Percentiles rank a stretch among this genome's conserved stretches.
Conservation (phyloP, 345 rosid genomes). For the Lenwebbia sp. region DNA sequence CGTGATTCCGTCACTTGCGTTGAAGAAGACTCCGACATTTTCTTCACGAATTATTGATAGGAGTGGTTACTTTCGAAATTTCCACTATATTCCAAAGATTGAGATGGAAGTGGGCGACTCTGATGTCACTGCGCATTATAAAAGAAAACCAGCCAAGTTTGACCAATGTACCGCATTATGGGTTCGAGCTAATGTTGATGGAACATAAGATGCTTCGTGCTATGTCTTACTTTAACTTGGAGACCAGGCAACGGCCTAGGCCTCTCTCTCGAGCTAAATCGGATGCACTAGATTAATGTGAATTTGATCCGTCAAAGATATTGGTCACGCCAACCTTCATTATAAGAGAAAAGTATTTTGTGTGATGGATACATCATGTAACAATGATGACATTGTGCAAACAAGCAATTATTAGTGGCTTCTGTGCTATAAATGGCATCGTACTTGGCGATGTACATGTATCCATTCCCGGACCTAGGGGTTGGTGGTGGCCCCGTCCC, state of each 20-base stretch:
- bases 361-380: background rate
- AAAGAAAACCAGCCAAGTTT: background rate
- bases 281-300: background rate
- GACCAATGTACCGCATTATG: background rate
- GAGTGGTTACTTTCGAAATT: background rate
- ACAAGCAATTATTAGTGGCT: background rate
- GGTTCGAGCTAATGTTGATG: background rate
- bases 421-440: background rate
- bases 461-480: background rate
- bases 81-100: background rate
- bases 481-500: background rate
- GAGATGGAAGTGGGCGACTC: background rate
- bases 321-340: background rate
- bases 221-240: background rate
- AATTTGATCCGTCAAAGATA: fast-evolving
- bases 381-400: fast-evolving
- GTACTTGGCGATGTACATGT: background rate
- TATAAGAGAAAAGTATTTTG: background rate
- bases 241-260: background rate
- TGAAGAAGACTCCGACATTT: background rate
- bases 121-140: background rate
- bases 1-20: background rate
- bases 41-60: background rate
- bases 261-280: background rate
- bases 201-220: background rate